Base-by-base conservation (phyloP, 805 yeast genomes). In the Kodamaea nitidulidarum region DNA sequence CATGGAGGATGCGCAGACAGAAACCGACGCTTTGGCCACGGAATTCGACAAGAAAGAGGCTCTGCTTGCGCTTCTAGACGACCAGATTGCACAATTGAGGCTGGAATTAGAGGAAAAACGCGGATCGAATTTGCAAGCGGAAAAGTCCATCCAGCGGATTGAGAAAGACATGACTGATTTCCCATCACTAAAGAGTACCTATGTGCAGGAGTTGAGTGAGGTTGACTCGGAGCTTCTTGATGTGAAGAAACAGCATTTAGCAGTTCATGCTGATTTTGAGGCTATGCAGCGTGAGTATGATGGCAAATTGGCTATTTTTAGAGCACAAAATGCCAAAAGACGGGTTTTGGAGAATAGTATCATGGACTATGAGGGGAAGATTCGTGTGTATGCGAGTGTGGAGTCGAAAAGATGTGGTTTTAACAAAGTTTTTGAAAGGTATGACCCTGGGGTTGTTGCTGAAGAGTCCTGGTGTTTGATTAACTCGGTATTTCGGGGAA, bases 331-430 rank as follows among this genome's bases (percentile, higher is more conserved):
- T 12, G 3, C 11, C 7, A 27, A 38, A 27, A 60, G 73, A 41
- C 61, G 72, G 45, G 59, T 64, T 7, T 52, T 78, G 28, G 80
- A 77, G 51, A 74, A 75, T 47, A 63, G 75, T 1, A 76, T 78
- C 7, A 52, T 64, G 61, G 54, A 58, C 17, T 52, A 55, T 36
- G 55, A 60, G 36, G 51, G 55, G 0, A 52, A 47, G 29, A 18
- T 50, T 10, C 42, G 70, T 32, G 58, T 60, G 2, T 61, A 56
- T 38, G 46, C 54, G 17, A 26, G 17, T 2, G 22, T 20, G 22
- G 17, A 24, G 11, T 4, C 41, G 26, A n/a, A 32, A 28, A 12
- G 26, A 32, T 6, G 20, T 16, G 12, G n/a, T 3, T 49, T 57
- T 39, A 54, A 49, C 39, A 59, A 63, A 38, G 40, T 45, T 1